phyloP scores from a whole-genome alignment of 129 eudicot species.

The Escallonia herrerae region DNA sequence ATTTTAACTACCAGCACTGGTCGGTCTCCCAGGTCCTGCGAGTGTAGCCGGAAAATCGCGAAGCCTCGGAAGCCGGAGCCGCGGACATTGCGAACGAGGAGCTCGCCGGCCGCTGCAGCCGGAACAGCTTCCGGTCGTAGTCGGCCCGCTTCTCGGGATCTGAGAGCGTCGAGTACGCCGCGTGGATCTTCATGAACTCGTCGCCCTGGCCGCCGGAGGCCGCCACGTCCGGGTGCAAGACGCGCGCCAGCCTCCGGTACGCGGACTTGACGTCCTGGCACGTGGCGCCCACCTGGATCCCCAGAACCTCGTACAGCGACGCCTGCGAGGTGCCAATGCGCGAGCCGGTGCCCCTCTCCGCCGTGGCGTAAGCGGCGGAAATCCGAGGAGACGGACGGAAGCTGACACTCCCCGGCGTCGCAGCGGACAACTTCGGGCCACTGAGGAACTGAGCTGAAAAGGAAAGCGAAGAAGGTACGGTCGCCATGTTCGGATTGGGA shows the following conservation, averaged over 20 bases:
- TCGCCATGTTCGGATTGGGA: conserved; percentile 18
- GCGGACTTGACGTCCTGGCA: conserved; percentile 63
- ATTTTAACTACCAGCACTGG: conserved; percentile 63
- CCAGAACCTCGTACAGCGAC: conserved; percentile 57
- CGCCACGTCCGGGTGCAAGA: conserved; percentile 61
- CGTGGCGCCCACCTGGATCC: conserved; percentile 50
- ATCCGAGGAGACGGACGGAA: conserved; percentile 12
- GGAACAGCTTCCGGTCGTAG: conserved; percentile 46
- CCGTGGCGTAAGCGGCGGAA: conserved; percentile 36
- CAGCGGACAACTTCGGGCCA: not conserved
- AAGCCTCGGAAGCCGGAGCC: conserved; percentile 11
- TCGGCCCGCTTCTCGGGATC: conserved; percentile 68
- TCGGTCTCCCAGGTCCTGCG: conserved; percentile 64
- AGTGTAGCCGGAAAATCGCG: not conserved
- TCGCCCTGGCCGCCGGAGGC: conserved; percentile 17
- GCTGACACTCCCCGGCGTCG: conserved; percentile 5
- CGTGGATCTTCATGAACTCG: conserved; percentile 54
- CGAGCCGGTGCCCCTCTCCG: conserved; percentile 6
- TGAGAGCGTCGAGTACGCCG: conserved; percentile 58
- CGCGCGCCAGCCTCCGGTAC: conserved; percentile 58
- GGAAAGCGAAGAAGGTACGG: not conserved
- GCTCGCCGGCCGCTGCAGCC: conserved; percentile 14
- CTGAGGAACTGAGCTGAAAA: not conserved
- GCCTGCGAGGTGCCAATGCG: conserved; percentile 13
- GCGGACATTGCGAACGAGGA: not conserved